A percentile compares a stretch with the other conserved stretches of the same genome.
phyloP scores from a whole-genome alignment of 176 grass and related monocot species.

The Rhynchospora tenuis region DNA sequence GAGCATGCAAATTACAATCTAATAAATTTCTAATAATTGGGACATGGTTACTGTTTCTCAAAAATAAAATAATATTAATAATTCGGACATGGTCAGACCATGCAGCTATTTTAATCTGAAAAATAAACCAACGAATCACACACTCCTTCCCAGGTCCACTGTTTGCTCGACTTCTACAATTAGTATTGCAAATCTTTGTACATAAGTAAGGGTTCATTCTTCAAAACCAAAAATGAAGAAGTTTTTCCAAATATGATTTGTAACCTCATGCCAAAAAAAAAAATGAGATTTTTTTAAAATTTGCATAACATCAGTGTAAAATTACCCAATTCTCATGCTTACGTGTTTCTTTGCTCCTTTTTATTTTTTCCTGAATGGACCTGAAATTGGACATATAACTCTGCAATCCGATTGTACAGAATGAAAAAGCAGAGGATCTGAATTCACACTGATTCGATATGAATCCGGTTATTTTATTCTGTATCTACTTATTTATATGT shows the following conservation, averaged over 20 bases:
- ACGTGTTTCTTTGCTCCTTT: too few relatives aligned
- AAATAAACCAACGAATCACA: background rate
- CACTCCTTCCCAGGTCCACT: background rate
- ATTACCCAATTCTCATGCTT: too few relatives aligned
- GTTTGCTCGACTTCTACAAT: background rate
- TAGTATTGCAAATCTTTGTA: background rate
- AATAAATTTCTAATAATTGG: slow-evolving; percentile 15
- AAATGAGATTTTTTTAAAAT: background rate
- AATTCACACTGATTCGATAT: background rate
- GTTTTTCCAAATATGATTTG: background rate
- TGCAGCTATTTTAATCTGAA: background rate
- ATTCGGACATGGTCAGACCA: slow-evolving; percentile 2
- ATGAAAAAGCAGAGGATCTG: background rate
- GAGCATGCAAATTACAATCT: slow-evolving; percentile 15
- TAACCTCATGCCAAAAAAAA: background rate
- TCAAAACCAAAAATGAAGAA: background rate
- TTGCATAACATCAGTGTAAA: background rate
- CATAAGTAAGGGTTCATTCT: background rate
- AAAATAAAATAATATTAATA: background rate
- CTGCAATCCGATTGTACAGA: background rate
- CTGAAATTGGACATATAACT: too few relatives aligned
- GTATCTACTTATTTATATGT: background rate
- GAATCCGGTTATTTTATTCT: background rate
- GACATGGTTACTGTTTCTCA: background rate
- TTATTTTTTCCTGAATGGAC: too few relatives aligned